Conservation (phyloP, 805 yeast species). For the Scheffersomyces lignosus region DNA sequence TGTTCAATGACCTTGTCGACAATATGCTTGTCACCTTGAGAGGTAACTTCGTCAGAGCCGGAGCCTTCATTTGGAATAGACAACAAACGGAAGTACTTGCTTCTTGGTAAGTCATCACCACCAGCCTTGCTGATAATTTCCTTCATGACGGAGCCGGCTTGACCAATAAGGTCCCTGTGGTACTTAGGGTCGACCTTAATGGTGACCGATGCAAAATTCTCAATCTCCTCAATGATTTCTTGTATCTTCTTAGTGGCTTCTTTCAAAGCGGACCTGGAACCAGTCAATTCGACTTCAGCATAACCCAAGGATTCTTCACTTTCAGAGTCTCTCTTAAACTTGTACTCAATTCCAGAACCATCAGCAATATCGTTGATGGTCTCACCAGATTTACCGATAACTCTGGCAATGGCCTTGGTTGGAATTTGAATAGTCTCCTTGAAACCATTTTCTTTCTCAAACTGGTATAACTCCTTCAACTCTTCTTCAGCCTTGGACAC, state of each 20-base stretch:
- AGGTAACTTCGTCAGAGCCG: constrained; percentile 56
- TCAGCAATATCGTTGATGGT: constrained; percentile 78
- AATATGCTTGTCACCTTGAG: constrained; percentile 72
- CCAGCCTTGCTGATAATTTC: constrained; percentile 81
- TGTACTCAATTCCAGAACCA: constrained; percentile 60
- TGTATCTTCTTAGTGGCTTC: constrained; percentile 66
- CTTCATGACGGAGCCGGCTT: constrained; percentile 70
- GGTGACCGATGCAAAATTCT: constrained; percentile 57
- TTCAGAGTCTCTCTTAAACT: constrained; percentile 41
- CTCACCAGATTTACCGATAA: constrained; percentile 90
- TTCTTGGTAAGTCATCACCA: constrained; percentile 45
- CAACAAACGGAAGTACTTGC: constrained; percentile 54
- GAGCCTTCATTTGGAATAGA: constrained; percentile 69
- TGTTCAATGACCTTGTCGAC: constrained; percentile 68
- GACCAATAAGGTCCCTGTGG: constrained; percentile 76
- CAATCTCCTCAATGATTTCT: constrained; percentile 61
- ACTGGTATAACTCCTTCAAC: constrained; percentile 76
- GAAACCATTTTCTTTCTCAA: constrained; percentile 84
- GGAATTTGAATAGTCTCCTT: constrained; percentile 67
- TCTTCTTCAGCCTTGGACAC: constrained; percentile 83
- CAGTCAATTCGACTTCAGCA: constrained; percentile 70
- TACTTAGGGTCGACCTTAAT: constrained; percentile 71
- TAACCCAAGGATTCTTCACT: constrained; percentile 48
- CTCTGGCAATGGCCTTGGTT: constrained; percentile 69
- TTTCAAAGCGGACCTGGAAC: constrained; percentile 73